Conservation (phyloP, 305 asterid species). For the Fraxinus albicans region DNA sequence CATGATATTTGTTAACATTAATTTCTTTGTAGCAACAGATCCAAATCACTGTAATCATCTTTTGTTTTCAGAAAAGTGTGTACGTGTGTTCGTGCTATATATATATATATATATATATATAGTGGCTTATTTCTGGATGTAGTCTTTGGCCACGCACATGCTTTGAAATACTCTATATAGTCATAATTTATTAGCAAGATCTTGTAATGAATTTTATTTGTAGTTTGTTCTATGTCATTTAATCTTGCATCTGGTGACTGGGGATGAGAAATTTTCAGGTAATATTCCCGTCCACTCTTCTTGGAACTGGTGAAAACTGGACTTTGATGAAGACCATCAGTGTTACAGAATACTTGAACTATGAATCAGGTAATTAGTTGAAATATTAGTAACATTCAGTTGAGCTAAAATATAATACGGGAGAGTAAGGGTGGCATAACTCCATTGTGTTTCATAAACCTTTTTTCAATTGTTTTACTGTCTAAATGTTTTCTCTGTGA, state of each 20-base stretch:
- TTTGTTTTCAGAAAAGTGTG: not conserved
- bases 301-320: conserved; percentile 54
- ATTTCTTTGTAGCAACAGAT: not conserved
- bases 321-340: not conserved
- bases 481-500: not conserved
- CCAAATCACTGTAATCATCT: not conserved
- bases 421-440: not conserved
- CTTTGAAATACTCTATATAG: not conserved
- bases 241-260: not conserved
- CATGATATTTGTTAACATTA: not conserved
- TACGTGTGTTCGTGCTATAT: not conserved
- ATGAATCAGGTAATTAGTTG: conserved; percentile 69
- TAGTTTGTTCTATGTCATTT: not conserved
- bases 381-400: not conserved
- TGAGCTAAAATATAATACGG: not conserved
- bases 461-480: not conserved
- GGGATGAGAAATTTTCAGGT: conserved; percentile 51
- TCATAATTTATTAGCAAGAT: too few species aligned
- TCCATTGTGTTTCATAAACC: not conserved
- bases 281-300: conserved; percentile 87
- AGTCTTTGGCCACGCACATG: not conserved
- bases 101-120: not conserved
- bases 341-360: conserved; percentile 85
- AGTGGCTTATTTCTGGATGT: not conserved
- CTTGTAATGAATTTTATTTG: not conserved